Base-by-base conservation (phyloP, 1,284 basidiomycete species). In the Bjerkandera adusta region DNA sequence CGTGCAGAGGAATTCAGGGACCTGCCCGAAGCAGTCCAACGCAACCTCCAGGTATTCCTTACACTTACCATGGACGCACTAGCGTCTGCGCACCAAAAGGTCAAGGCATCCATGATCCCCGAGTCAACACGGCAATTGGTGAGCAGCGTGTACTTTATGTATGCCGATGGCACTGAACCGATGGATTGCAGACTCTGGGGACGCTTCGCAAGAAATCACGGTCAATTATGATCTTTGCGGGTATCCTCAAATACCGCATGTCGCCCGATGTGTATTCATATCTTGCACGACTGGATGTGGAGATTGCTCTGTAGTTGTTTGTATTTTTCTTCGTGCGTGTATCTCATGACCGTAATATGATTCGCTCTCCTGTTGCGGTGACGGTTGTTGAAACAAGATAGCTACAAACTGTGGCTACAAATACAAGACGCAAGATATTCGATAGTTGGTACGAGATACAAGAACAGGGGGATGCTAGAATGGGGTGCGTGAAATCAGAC, bases 31-130 rank as follows among this genome's bases (percentile, higher is more conserved):
- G 79, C 88, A 4, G 74, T 98, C 57, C 89, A 95, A 54, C 80
- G 88, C 53, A 98, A 97, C 68, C 71, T 98, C 61, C 91, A 93
- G 61, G 82, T 84, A 4, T 89, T 97, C 62, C 77, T 98, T 30
- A 81, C 92, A 22, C 80, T 95, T 45, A 89, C 90, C n/a, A 99
- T 98, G 96, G 92, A 94, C 61, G 84, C 87, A 21, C 79, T 99
- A 22, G 88, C 89, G 52, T 81, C 79, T 18, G 77, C 93, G 7
- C 86, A 92, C 57, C 83, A 85, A 53, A 79, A 79, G 53, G 71
- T 85, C 48, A 95, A 95, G 67, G 69, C 75, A n/a, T 83, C 85
- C 21, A 71, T 77, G 34, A 82, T 81, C 43, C 78, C 85, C 12
- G 91, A 92, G 56, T 74, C 77, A 18, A 82, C 80, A 2, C 73